phyloP scores from a whole-genome alignment of 2,329 filamentous ascomycete genomes.

The Epichloe gansuensis region DNA sequence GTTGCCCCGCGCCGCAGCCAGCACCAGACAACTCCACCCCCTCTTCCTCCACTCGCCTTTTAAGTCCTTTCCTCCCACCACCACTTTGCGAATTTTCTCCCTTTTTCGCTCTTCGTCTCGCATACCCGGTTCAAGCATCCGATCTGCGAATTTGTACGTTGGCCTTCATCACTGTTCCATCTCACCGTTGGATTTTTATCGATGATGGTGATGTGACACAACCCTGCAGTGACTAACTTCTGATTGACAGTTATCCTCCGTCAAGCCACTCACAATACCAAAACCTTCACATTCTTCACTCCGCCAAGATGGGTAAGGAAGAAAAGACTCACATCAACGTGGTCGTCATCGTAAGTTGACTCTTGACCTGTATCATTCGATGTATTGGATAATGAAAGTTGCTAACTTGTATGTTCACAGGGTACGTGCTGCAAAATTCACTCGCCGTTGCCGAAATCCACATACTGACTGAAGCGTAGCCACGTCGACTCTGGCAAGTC shows the following conservation, averaged over 20 bases:
- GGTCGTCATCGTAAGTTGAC: constrained; percentile 66
- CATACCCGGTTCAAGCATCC: constrained; percentile 34
- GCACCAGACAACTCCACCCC: constrained; percentile 18
- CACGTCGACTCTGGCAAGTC: constrained; percentile 99
- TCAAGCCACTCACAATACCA: constrained; percentile 7
- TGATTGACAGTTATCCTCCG: background rate
- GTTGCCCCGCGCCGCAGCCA: constrained; percentile 24
- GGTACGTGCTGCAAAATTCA: constrained; percentile 12
- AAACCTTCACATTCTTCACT: constrained; percentile 1
- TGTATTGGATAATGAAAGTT: background rate
- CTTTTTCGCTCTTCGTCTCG: constrained; percentile 30
- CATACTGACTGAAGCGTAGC: constrained; percentile 29
- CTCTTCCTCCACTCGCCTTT: constrained; percentile 17
- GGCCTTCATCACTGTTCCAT: constrained; percentile 1
- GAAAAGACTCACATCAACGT: constrained; percentile 95
- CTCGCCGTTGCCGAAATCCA: constrained; percentile 17
- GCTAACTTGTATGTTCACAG: constrained; percentile 13
- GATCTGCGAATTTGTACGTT: constrained; percentile 29
- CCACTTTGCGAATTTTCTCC: constrained; percentile 22
- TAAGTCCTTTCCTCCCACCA: constrained; percentile 28
- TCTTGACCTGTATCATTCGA: background rate
- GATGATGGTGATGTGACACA: constrained; percentile 1
- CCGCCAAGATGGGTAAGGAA: constrained; percentile 53
- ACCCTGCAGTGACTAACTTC: constrained; percentile 1
- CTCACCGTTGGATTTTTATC: background rate